A percentile compares a stretch with the other conserved stretches of the same genome.
phyloP scores from a whole-genome alignment of 2,329 filamentous ascomycete species.

The Apiospora saccharicola region DNA sequence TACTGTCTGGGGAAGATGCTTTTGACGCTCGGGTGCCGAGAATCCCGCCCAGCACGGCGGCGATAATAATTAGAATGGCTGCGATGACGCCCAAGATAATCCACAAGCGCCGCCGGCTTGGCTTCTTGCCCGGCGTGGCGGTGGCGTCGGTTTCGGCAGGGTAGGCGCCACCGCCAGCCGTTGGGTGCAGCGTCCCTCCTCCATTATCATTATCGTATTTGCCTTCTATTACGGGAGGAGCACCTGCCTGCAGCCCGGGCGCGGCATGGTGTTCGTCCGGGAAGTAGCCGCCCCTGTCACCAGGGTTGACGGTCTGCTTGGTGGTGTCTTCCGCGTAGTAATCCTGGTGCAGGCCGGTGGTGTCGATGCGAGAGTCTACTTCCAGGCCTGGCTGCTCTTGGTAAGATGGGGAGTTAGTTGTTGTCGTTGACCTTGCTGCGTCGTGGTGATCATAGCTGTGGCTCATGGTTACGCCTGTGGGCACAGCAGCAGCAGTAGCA shows the following conservation, averaged over 20 bases:
- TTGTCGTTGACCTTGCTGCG: not conserved
- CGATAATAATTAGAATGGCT: slow-evolving; percentile 16
- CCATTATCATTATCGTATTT: slow-evolving; percentile 2
- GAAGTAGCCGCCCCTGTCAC: not conserved
- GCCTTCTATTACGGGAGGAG: not conserved
- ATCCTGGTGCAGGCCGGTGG: not conserved
- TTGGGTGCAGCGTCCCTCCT: not conserved
- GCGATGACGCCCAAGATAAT: slow-evolving; percentile 23
- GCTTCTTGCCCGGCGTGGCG: not conserved
- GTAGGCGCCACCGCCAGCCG: not conserved
- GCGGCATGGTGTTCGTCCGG: not conserved
- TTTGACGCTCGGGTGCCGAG: slow-evolving; percentile 23
- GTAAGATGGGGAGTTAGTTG: too few species aligned
- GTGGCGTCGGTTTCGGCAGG: not conserved
- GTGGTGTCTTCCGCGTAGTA: not conserved
- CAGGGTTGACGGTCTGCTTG: not conserved
- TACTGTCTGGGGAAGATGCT: not conserved
- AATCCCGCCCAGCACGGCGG: slow-evolving; percentile 25
- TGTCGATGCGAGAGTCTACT: slow-evolving; percentile 8
- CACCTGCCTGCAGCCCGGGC: not conserved
- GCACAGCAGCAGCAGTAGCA: not conserved
- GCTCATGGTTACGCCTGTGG: not conserved
- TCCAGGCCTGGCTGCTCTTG: slow-evolving; percentile 21
- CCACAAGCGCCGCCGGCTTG: slow-evolving; percentile 7
- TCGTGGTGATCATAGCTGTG: not conserved